phyloP scores from a whole-genome alignment of 306 rosid genomes.

The Benincasa hispida region DNA sequence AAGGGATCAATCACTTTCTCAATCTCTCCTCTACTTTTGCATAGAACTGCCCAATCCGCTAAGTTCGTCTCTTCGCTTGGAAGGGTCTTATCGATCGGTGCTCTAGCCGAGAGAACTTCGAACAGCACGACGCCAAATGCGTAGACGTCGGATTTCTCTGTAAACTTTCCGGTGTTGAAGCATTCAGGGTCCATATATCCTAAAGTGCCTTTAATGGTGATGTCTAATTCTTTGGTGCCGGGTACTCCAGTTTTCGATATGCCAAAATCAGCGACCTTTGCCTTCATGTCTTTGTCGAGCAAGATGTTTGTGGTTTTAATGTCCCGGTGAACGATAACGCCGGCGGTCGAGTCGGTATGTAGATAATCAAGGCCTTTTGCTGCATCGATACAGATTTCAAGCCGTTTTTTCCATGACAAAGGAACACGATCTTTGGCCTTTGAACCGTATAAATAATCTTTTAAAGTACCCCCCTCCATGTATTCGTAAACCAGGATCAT shows the following conservation, averaged over 20 bases:
- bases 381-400: constrained; percentile 4
- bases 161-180: not conserved
- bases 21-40: not conserved
- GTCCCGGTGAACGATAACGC: constrained; percentile 6
- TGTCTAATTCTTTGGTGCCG: not conserved
- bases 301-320: constrained; percentile 15
- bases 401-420: constrained; percentile 4
- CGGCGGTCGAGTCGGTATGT: not conserved
- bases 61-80: not conserved
- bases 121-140: constrained; percentile 7
- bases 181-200: constrained; percentile 3
- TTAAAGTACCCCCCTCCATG: constrained; percentile 12
- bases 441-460: not conserved
- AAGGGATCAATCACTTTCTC: not conserved
- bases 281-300: not conserved
- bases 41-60: not conserved
- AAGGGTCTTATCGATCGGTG: not conserved
- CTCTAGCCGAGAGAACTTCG: constrained; percentile 1
- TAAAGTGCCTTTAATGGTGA: not conserved
- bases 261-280: constrained; percentile 8
- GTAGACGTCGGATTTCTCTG: not conserved
- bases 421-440: not conserved
- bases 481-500: constrained; percentile 16
- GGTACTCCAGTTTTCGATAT: not conserved
- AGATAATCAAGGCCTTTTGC: constrained; percentile 10